These are phyloP conservation scores for Boletus smithii DNA, from an alignment of 1,284 basidiomycete genomes.

Conservation along the genomic window DNA sequence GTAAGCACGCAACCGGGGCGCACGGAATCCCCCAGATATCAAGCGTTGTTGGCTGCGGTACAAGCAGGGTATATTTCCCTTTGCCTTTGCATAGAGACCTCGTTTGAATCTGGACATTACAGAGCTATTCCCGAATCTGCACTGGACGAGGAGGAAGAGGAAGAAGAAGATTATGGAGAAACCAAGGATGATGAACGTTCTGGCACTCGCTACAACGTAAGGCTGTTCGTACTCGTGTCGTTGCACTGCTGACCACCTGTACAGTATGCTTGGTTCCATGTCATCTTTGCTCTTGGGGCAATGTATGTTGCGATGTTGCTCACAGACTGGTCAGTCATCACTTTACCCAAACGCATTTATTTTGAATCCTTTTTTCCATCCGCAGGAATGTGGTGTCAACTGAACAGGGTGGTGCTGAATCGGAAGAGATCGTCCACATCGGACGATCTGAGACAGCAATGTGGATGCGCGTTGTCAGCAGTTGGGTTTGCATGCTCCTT, in stretches of 20 bases:
- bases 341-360: slow-evolving; percentile 5
- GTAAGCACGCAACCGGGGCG: slow-evolving; percentile 84
- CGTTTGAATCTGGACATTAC: neutral
- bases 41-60: slow-evolving; percentile 92
- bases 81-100: slow-evolving; percentile 1
- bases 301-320: slow-evolving; percentile 99
- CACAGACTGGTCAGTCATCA: slow-evolving; percentile 84
- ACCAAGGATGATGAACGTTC: slow-evolving; percentile 89
- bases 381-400: slow-evolving; percentile 72
- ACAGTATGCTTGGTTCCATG: slow-evolving; percentile 97
- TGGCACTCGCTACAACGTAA: slow-evolving; percentile 95
- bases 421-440: slow-evolving; percentile 83
- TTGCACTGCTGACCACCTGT: slow-evolving; percentile 6
- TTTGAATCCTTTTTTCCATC: slow-evolving; percentile 5
- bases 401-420: slow-evolving; percentile 44
- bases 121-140: slow-evolving; percentile 93
- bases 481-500: slow-evolving; percentile 89
- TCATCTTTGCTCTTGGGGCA: slow-evolving; percentile 93
- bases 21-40: slow-evolving; percentile 88
- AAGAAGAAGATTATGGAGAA: slow-evolving; percentile 64
- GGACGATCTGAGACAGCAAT: slow-evolving; percentile 94
- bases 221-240: slow-evolving; percentile 21
- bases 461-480: slow-evolving; percentile 98
- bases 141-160: slow-evolving; percentile 81
- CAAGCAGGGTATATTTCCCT: slow-evolving; percentile 73